These are phyloP conservation scores for Botrytis byssoidea DNA, from an alignment of 2,329 filamentous ascomycete genomes.

Conservation along the genomic window DNA sequence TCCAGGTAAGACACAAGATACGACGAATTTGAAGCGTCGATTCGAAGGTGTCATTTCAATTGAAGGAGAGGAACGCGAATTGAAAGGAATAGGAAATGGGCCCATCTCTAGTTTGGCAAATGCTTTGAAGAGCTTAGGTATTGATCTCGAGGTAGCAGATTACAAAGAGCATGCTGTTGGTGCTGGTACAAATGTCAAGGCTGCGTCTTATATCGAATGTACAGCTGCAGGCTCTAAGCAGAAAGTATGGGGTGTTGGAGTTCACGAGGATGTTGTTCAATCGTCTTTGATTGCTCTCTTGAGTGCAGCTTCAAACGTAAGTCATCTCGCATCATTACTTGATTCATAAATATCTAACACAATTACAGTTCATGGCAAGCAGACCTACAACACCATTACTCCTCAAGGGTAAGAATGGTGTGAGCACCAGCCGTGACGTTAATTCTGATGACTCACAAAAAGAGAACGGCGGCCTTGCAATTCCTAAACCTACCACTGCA, in stretches of 20 bases:
- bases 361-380: constrained; percentile 70
- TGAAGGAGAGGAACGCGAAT: constrained; percentile 74
- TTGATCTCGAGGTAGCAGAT: constrained; percentile 86
- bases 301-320: constrained; percentile 81
- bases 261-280: constrained; percentile 90
- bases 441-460: constrained; percentile 36
- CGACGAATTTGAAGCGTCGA: constrained; percentile 72
- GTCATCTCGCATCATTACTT: constrained; percentile 77
- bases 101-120: constrained; percentile 86
- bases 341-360: constrained; percentile 83
- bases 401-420: constrained; percentile 55
- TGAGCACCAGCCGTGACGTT: constrained; percentile 42
- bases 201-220: constrained; percentile 94
- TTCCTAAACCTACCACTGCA: constrained; percentile 32
- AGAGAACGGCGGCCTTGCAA: constrained; percentile 30
- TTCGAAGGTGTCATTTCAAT: constrained; percentile 85
- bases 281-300: constrained; percentile 83
- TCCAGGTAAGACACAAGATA: constrained; percentile 71
- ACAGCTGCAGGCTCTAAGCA: constrained; percentile 64
- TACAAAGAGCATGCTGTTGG: constrained; percentile 97
- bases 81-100: constrained; percentile 82
- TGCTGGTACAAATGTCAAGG: constrained; percentile 76
- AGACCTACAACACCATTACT: constrained; percentile 67
- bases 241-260: constrained; percentile 85
- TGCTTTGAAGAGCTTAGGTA: constrained; percentile 73